Percentiles rank a stretch among this genome's conserved stretches.
Evolutionary conservation across 2,329 filamentous ascomycete species (phyloP).

Genomic region (Xylaria sp.): DNA sequence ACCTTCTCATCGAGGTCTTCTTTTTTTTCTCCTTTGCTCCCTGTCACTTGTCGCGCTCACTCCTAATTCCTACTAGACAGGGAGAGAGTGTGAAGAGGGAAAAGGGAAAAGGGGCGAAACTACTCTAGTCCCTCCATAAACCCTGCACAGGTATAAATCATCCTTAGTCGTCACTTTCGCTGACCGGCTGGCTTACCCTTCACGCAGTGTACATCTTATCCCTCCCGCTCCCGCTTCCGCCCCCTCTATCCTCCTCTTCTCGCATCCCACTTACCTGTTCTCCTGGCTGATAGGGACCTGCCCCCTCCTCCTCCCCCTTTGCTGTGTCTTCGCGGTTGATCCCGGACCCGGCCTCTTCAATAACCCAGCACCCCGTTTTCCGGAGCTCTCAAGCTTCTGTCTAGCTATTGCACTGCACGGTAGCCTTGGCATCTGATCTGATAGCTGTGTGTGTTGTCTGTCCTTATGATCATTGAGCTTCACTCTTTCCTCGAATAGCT

Average conservation of each 20-base stretch:
- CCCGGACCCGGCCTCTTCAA: too few relatives aligned
- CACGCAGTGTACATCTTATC: not conserved
- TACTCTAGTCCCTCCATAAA: not conserved
- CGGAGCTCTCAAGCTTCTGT: too few relatives aligned
- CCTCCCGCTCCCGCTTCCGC: not conserved
- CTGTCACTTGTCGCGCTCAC: not conserved
- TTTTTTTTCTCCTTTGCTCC: not conserved
- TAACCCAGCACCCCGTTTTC: too few relatives aligned
- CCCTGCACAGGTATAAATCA: constrained; percentile 10
- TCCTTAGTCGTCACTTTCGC: not conserved
- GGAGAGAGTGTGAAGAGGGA: not conserved
- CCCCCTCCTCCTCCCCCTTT: constrained; percentile 4
- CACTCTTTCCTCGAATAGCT: too few relatives aligned
- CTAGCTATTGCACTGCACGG: too few relatives aligned
- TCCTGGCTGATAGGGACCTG: constrained; percentile 1
- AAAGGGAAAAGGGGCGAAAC: constrained; percentile 8
- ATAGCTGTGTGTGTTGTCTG: too few relatives aligned
- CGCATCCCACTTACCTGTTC: constrained; percentile 2
- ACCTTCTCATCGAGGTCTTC: not conserved
- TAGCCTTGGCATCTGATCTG: too few relatives aligned
- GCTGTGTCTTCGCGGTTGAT: not conserved
- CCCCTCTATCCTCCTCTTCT: constrained; percentile 1
- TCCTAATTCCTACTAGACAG: too few relatives aligned
- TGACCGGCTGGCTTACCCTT: not conserved
- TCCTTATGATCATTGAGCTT: too few relatives aligned